Evolutionary conservation across 2,329 filamentous ascomycete species (phyloP).

Genomic region (Penicillium sp.): DNA sequence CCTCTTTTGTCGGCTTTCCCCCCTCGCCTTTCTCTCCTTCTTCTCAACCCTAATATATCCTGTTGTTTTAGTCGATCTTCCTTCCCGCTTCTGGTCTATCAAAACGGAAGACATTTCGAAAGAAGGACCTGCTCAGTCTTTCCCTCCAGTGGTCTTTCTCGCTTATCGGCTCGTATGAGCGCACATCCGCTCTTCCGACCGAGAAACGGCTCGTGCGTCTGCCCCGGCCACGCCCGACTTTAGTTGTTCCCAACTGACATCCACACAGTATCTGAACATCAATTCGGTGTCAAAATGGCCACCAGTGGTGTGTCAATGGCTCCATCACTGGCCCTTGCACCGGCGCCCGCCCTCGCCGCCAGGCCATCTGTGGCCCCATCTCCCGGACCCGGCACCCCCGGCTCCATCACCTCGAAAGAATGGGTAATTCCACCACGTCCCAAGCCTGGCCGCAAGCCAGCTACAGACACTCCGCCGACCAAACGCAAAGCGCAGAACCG

Average conservation of each 20-base stretch:
- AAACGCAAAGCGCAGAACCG: conserved; percentile 95
- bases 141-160: conserved; percentile 20
- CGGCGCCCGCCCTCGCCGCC: conserved; percentile 40
- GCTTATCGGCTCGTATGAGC: conserved; percentile 34
- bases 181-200: conserved; percentile 40
- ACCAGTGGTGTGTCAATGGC: conserved; percentile 41
- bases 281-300: conserved; percentile 33
- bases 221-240: conserved; percentile 23
- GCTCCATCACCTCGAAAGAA: conserved; percentile 72
- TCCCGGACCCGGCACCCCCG: conserved; percentile 40
- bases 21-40: neutral
- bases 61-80: neutral
- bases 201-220: conserved; percentile 29
- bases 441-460: conserved; percentile 90
- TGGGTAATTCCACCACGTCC: conserved; percentile 82
- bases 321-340: conserved; percentile 30
- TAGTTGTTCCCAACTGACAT: conserved; percentile 22
- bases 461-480: conserved; percentile 86
- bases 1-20: conserved; percentile 19
- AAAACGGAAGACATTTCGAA: neutral
- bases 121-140: neutral
- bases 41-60: neutral
- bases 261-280: conserved; percentile 20
- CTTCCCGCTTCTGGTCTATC: neutral
- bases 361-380: conserved; percentile 42